Evolutionary conservation across 345 rosid species (phyloP).

Genomic region (Sisymbrium altissimum): DNA sequence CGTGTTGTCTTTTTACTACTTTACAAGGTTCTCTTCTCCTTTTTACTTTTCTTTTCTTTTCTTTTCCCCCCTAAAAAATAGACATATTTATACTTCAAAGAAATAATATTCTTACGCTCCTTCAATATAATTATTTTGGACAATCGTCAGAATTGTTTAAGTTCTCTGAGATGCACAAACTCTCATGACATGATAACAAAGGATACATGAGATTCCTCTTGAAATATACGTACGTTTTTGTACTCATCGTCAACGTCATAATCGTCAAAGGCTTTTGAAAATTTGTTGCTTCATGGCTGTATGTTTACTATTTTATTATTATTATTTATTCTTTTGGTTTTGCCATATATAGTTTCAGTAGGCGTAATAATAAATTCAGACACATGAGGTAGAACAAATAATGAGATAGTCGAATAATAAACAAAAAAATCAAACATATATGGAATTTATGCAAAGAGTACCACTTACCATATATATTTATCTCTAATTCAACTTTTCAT

Average conservation of each 20-base stretch:
- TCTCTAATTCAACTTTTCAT: neutral
- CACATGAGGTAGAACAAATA: neutral
- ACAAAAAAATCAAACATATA: neutral
- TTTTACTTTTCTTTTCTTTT: conserved; percentile 17
- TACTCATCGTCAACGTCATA: conserved; percentile 36
- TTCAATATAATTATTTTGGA: conserved; percentile 6
- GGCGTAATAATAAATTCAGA: neutral
- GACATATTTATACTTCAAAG: neutral
- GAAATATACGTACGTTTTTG: conserved; percentile 34
- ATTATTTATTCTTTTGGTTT: neutral
- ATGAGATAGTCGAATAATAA: neutral
- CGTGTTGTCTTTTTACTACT: conserved; percentile 40
- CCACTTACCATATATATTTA: neutral
- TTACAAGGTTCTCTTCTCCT: conserved; percentile 34
- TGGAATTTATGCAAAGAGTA: neutral
- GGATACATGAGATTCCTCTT: conserved; percentile 35
- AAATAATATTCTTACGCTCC: conserved; percentile 15
- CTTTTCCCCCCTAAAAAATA: neutral
- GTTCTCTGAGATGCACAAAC: conserved; percentile 37
- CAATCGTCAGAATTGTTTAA: conserved; percentile 28
- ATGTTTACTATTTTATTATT: neutral
- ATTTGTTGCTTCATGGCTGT: conserved; percentile 16
- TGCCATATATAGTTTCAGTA: neutral
- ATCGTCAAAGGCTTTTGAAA: conserved; percentile 28
- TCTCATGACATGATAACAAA: conserved; percentile 37